A percentile compares a stretch with the other conserved stretches of the same genome.
These are phyloP conservation scores for Globisporangium rhizosaccharum DNA, from an alignment of 352 stramenopile genomes.

Conservation along the genomic window DNA sequence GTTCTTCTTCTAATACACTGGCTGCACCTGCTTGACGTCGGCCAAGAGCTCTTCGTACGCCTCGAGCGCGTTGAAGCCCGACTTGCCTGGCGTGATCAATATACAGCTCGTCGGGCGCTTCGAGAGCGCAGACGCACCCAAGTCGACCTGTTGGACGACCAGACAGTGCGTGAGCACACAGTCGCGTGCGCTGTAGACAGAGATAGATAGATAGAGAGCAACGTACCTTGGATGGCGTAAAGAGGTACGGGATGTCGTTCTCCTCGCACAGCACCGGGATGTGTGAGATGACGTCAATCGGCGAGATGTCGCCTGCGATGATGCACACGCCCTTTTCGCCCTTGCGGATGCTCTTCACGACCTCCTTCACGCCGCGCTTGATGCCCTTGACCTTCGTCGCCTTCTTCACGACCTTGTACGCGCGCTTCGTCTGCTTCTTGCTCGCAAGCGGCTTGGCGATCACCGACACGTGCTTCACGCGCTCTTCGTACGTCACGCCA, in stretches of 20 bases:
- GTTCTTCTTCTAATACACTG: conserved; percentile 60
- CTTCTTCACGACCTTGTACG: conserved; percentile 94
- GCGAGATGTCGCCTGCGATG: conserved; percentile 99
- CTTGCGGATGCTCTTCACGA: conserved; percentile 98
- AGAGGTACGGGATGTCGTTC: conserved; percentile 98
- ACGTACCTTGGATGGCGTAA: conserved; percentile 93
- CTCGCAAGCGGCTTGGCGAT: conserved; percentile 96
- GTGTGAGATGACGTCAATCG: conserved; percentile 99
- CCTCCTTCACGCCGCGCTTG: conserved; percentile 99
- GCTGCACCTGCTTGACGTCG: conserved; percentile 87
- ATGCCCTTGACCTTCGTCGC: conserved; percentile 95
- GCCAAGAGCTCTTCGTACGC: conserved; percentile 88
- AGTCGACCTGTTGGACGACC: conserved; percentile 50
- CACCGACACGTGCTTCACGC: conserved; percentile 80
- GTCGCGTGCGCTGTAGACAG: background rate
- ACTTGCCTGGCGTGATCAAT: conserved; percentile 92
- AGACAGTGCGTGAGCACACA: no score
- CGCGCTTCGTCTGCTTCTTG: conserved; percentile 96
- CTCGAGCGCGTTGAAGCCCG: conserved; percentile 86
- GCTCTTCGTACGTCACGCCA: conserved; percentile 70
- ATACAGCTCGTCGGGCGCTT: conserved; percentile 99
- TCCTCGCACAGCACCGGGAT: conserved; percentile 98
- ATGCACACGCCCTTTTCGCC: conserved; percentile 97
- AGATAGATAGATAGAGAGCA: conserved; percentile 10
- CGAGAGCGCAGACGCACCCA: conserved; percentile 95